These are phyloP conservation scores for Stylonectria norvegica DNA, from an alignment of 2,329 filamentous ascomycete species.

Conservation along the genomic window DNA sequence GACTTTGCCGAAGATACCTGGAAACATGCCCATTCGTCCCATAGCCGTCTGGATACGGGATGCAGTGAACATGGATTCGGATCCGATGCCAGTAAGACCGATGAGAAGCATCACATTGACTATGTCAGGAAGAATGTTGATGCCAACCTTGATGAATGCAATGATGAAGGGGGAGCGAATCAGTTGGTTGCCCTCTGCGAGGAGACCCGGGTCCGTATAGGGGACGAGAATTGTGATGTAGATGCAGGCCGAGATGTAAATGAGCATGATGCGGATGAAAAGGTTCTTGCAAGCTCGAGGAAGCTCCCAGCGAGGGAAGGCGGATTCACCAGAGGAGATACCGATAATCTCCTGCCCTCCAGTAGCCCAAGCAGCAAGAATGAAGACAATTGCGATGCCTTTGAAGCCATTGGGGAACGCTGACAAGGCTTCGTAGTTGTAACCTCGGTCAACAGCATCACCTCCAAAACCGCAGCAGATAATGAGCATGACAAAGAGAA, in stretches of 20 bases:
- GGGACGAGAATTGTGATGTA: constrained; percentile 1
- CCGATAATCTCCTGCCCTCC: background rate
- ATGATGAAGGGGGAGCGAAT: background rate
- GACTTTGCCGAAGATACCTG: background rate
- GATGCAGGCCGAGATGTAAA: background rate
- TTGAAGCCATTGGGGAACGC: background rate
- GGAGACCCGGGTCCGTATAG: background rate
- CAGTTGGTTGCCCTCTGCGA: background rate
- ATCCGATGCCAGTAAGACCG: background rate
- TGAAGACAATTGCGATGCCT: background rate
- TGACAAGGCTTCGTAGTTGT: background rate
- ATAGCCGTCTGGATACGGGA: background rate
- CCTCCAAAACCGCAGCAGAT: background rate
- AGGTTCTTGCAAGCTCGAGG: background rate
- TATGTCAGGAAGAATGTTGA: background rate
- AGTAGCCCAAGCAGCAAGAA: background rate
- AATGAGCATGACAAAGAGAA: background rate
- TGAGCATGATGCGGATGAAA: background rate
- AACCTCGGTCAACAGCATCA: background rate
- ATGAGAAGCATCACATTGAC: background rate
- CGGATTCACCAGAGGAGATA: background rate
- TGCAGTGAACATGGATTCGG: background rate
- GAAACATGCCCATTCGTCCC: background rate
- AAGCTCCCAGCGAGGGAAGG: background rate
- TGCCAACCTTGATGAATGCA: background rate